phyloP scores from a whole-genome alignment of 805 yeast genomes.

The Candida sakaeoensis region DNA sequence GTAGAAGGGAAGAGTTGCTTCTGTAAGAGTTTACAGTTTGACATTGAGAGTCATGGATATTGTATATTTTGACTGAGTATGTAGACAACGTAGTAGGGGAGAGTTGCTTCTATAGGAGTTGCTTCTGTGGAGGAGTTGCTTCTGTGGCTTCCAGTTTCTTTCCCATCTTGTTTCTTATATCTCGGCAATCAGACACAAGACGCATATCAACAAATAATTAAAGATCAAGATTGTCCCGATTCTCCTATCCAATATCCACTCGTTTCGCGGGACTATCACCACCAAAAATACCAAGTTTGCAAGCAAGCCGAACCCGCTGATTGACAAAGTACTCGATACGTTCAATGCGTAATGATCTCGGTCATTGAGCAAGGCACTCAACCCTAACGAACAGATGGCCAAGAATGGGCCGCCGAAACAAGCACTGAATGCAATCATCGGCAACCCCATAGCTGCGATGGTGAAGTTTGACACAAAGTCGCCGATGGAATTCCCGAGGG shows the following conservation, averaged over 20 bases:
- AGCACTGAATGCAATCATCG: conserved; percentile 90
- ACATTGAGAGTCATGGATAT: too few species aligned
- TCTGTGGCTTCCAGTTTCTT: too few species aligned
- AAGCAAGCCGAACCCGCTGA: conserved; percentile 19
- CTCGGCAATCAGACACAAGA: conserved; percentile 24
- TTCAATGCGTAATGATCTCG: conserved; percentile 15
- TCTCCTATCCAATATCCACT: conserved; percentile 32
- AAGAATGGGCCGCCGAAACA: conserved; percentile 92
- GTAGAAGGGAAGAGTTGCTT: neutral
- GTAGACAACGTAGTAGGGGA: neutral
- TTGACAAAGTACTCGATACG: conserved; percentile 17
- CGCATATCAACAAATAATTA: conserved; percentile 28
- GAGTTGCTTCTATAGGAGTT: neutral
- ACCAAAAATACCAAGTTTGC: conserved; percentile 19
- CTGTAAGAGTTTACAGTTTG: too few species aligned
- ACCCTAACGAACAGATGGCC: conserved; percentile 77
- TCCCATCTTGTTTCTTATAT: neutral
- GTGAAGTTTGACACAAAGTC: conserved; percentile 83
- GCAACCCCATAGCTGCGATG: conserved; percentile 75
- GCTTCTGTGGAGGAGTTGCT: too few species aligned
- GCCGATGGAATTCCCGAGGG: conserved; percentile 90
- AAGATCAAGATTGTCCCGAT: conserved; percentile 29
- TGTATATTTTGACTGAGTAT: neutral
- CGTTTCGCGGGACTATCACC: conserved; percentile 17
- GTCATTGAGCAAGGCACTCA: conserved; percentile 50